Evolutionary conservation across 2,329 filamentous ascomycete species (phyloP).

Genomic region (Colletotrichum sp.): DNA sequence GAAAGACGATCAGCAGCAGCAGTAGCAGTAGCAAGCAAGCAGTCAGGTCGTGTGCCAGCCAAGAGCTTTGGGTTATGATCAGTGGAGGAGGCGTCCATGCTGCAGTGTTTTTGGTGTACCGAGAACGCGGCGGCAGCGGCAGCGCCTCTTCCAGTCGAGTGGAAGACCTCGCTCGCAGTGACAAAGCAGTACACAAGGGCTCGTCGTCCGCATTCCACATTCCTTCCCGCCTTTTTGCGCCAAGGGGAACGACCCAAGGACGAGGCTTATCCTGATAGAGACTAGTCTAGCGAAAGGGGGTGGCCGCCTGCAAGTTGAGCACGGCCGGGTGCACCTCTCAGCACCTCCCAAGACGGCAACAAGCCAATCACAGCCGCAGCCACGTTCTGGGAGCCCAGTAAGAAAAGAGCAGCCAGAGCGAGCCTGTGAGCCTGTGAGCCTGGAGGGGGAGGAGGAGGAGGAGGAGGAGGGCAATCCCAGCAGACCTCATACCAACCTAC

Average conservation of each 20-base stretch:
- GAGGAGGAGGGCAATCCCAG: background rate
- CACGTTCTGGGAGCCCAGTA: background rate
- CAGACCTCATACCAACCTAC: background rate
- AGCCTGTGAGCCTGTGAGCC: background rate
- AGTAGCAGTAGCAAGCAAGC: background rate
- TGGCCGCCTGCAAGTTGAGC: background rate
- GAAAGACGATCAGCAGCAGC: background rate
- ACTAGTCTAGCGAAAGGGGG: background rate
- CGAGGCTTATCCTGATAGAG: background rate
- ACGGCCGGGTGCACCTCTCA: background rate
- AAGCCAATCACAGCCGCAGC: conserved; percentile 3
- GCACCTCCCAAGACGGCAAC: background rate
- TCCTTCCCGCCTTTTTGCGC: conserved; percentile 11
- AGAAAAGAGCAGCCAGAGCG: background rate
- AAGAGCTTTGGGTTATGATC: background rate
- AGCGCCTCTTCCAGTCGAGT: background rate
- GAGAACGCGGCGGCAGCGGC: background rate
- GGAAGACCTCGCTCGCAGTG: background rate
- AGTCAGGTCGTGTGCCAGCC: background rate
- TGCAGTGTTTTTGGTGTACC: background rate
- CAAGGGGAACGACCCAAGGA: background rate
- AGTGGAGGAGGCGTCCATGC: background rate
- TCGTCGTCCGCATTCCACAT: background rate
- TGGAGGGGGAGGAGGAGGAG: too few species aligned
- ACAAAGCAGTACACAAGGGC: background rate